phyloP scores from a whole-genome alignment of 495 filamentous ascomycete genomes.

The Poronia punctata region DNA sequence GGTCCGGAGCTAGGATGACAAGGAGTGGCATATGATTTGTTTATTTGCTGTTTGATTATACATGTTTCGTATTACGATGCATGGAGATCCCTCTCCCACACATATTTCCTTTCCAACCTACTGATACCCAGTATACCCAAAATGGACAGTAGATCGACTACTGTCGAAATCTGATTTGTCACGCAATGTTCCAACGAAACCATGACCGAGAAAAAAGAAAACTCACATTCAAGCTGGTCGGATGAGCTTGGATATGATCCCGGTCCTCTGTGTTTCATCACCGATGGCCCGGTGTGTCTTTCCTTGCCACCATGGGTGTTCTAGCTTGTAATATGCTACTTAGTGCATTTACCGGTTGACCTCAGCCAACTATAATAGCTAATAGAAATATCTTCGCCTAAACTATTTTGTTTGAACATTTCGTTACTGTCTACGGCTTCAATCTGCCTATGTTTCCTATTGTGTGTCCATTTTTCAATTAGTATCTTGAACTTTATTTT shows the following conservation, averaged over 20 bases:
- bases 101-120: slow-evolving; percentile 27
- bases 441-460: neutral
- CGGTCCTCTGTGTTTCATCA: neutral
- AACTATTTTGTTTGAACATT: slow-evolving; percentile 2
- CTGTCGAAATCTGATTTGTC: slow-evolving; percentile 1
- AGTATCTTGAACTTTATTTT: no score
- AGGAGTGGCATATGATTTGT: slow-evolving; percentile 27
- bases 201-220: slow-evolving; percentile 3
- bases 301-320: no score
- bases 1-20: slow-evolving; percentile 11
- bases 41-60: slow-evolving; percentile 27
- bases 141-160: slow-evolving; percentile 17
- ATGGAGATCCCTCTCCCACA: slow-evolving; percentile 24
- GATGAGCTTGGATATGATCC: neutral
- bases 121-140: slow-evolving; percentile 35
- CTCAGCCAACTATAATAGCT: slow-evolving; percentile 30
- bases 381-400: slow-evolving; percentile 27
- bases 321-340: slow-evolving; percentile 18
- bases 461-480: no score
- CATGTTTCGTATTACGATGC: slow-evolving; percentile 24
- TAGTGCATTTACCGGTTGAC: slow-evolving; percentile 15
- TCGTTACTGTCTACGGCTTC: neutral
- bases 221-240: neutral
- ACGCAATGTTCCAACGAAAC: neutral
- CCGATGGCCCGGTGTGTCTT: no score